phyloP scores from a whole-genome alignment of 768 basidiomycete genomes.

The Grammothele lineata region DNA sequence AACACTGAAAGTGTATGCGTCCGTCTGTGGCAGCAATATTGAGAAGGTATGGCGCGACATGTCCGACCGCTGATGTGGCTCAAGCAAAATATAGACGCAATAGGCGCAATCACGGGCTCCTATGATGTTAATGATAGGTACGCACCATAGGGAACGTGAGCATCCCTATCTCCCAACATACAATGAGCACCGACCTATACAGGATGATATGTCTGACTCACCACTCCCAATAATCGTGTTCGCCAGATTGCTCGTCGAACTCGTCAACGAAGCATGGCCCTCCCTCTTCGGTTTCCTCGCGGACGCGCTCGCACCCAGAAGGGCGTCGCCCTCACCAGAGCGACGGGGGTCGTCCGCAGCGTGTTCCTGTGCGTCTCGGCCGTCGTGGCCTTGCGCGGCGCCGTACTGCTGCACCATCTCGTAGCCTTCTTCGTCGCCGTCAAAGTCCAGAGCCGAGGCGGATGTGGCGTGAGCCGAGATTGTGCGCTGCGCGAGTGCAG shows the following conservation, averaged over 20 bases:
- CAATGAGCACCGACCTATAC: background rate
- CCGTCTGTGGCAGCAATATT: no score
- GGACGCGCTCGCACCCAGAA: conserved; percentile 46
- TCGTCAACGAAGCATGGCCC: conserved; percentile 65
- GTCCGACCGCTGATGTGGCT: no score
- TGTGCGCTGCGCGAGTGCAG: conserved; percentile 6
- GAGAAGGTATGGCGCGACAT: no score
- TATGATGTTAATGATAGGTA: no score
- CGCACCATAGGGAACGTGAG: conserved; percentile 80
- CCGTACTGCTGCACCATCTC: conserved; percentile 75
- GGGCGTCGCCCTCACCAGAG: conserved; percentile 51
- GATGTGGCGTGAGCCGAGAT: background rate
- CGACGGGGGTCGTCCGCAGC: conserved; percentile 24
- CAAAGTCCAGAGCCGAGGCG: conserved; percentile 8
- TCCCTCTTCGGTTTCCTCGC: conserved; percentile 35
- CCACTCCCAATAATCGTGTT: conserved; percentile 95
- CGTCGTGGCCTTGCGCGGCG: conserved; percentile 35
- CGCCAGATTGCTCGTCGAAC: conserved; percentile 73
- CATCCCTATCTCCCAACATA: conserved; percentile 63
- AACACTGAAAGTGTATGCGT: no score
- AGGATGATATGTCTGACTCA: conserved; percentile 29
- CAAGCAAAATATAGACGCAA: no score
- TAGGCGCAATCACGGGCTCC: no score
- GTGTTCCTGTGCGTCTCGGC: conserved; percentile 19
- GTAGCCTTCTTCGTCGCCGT: conserved; percentile 29